Evolutionary conservation across 495 filamentous ascomycete genomes (phyloP), one percentile per base, ranked within the genome.

Genomic region (Talaromyces proteolyticus): DNA sequence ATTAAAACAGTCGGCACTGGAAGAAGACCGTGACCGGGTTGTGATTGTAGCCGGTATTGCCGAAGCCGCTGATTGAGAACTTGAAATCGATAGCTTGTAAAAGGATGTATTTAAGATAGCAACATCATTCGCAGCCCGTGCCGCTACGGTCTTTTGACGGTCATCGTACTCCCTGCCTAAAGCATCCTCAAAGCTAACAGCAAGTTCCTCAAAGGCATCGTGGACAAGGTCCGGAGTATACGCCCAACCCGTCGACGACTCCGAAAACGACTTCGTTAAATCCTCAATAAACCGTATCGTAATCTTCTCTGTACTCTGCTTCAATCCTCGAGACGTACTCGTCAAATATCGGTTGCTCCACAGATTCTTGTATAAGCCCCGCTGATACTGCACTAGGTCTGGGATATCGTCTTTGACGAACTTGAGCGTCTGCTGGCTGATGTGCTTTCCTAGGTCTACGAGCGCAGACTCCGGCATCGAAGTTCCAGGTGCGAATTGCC

Each of bases 131-230:
- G 39, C 18, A 42, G n/a, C 11, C 20, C 17, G 20, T 44, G 41
- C 20, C 6, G 41, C 18, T 44, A 17, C 41, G 20, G 41, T 44
- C 41, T 44, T 44, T 44, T 22, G 18, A 44, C 17, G 17, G 41
- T 19, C 41, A 44, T 44, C 41, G n/a, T 41, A 41, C 39, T 41
- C 39, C 39, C 41, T 8, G 41, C 41, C 41, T 44, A 44, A 41
- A 44, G 41, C 41, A 44, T 44, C 41, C 41, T 44, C 41, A n/a
- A 44, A 44, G 41, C 17, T 21, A 23, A 44, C 17, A 44, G 18
- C 41, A 44, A 44, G 41, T 44, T 44, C 41, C 41, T 20, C 24
- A 21, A 44, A 44, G 41, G 41, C 41, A 8, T 23, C 41, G 17
- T 44, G 41, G 18, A 44, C 17, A 44, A 21, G 20, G 20, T 20